Evolutionary conservation across 768 basidiomycete species (phyloP).

Genomic region (Termitomyces sp.): DNA sequence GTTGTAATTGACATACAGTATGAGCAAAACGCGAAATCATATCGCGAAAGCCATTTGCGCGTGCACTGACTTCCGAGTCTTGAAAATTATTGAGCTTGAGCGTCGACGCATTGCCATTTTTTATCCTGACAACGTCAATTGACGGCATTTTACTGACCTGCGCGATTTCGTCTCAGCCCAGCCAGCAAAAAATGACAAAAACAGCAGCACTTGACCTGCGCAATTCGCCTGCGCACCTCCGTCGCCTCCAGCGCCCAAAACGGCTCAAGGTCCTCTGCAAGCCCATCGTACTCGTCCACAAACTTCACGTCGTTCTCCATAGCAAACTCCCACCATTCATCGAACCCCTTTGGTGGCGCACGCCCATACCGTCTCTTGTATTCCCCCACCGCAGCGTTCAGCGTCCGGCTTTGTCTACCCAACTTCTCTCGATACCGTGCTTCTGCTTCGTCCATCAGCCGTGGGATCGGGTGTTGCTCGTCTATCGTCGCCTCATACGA

Average conservation of each 20-base stretch:
- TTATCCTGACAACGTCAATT: slow-evolving; percentile 81
- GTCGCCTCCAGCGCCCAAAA: slow-evolving; percentile 79
- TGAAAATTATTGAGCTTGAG: slow-evolving; percentile 54
- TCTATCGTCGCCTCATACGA: too few species aligned
- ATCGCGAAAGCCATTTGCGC: slow-evolving; percentile 68
- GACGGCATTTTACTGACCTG: slow-evolving; percentile 77
- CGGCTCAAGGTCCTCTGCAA: slow-evolving; percentile 76
- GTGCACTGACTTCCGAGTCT: slow-evolving; percentile 66
- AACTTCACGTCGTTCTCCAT: slow-evolving; percentile 67
- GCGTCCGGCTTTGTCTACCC: slow-evolving; percentile 70
- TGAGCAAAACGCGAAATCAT: slow-evolving; percentile 72
- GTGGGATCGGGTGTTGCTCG: slow-evolving; percentile 70
- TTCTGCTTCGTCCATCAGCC: slow-evolving; percentile 81
- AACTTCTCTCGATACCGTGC: slow-evolving; percentile 61
- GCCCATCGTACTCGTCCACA: slow-evolving; percentile 84
- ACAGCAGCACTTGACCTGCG: slow-evolving; percentile 36
- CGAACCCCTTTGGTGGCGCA: slow-evolving; percentile 86
- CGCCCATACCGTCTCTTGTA: slow-evolving; percentile 76
- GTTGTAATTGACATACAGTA: slow-evolving; percentile 31
- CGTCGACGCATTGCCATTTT: slow-evolving; percentile 53
- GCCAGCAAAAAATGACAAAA: neutral
- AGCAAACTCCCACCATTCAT: slow-evolving; percentile 84
- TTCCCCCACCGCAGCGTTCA: slow-evolving; percentile 73
- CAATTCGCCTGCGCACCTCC: slow-evolving; percentile 62
- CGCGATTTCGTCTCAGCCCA: neutral